Percentiles rank a stretch among this genome's conserved stretches.
These are phyloP conservation scores for Cantharellus anzutake DNA, from an alignment of 768 basidiomycete genomes.

Conservation along the genomic window DNA sequence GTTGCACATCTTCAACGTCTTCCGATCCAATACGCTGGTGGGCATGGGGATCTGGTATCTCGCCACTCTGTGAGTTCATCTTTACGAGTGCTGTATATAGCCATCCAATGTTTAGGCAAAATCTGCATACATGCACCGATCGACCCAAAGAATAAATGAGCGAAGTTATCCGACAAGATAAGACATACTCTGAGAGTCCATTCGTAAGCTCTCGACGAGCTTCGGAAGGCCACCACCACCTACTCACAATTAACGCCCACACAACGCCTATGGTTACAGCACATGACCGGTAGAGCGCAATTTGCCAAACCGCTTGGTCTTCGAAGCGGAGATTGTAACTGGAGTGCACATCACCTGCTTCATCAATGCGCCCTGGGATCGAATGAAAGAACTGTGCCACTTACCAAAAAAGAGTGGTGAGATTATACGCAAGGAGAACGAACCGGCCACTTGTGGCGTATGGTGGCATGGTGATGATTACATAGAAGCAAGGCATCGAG, in stretches of 20 bases:
- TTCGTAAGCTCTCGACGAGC: slow-evolving; percentile 74
- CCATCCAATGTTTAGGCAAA: slow-evolving; percentile 87
- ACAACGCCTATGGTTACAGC: slow-evolving; percentile 74
- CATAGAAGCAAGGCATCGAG: slow-evolving; percentile 88
- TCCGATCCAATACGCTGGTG: no score
- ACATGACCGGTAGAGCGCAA: slow-evolving; percentile 60
- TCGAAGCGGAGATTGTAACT: slow-evolving; percentile 67
- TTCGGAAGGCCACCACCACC: slow-evolving; percentile 93
- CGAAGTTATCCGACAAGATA: not conserved
- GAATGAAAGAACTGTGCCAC: slow-evolving; percentile 6
- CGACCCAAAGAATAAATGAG: not conserved
- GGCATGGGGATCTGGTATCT: no score
- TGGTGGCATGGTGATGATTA: slow-evolving; percentile 59
- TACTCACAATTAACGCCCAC: slow-evolving; percentile 75
- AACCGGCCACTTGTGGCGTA: slow-evolving; percentile 62
- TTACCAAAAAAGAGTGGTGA: slow-evolving; percentile 46
- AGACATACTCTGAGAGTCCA: slow-evolving; percentile 65
- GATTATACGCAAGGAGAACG: slow-evolving; percentile 72
- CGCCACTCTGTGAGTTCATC: slow-evolving; percentile 22
- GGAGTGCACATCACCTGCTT: slow-evolving; percentile 13
- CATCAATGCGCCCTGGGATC: slow-evolving; percentile 1
- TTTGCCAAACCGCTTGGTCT: slow-evolving; percentile 39
- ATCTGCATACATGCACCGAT: slow-evolving; percentile 26
- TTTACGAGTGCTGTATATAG: slow-evolving; percentile 83
- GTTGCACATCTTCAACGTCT: not conserved